Percentiles rank a stretch among this genome's conserved stretches.
Evolutionary conservation across 2,329 filamentous ascomycete species (phyloP).

Genomic region (Lizonia empirigonia): DNA sequence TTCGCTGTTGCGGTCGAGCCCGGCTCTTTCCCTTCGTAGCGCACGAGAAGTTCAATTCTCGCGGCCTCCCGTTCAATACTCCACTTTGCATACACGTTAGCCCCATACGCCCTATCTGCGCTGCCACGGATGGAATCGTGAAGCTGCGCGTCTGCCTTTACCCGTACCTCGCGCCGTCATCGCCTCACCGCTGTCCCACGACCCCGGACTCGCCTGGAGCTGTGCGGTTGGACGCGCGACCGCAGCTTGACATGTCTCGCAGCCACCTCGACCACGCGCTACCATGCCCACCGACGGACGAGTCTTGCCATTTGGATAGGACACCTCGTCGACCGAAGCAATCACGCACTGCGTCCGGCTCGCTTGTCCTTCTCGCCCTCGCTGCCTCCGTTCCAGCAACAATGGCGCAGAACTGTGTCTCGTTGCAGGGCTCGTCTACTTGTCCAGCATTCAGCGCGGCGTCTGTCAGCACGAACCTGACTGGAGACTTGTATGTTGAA

Average conservation of each 20-base stretch:
- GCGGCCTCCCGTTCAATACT: conserved; percentile 25
- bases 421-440: conserved; percentile 69
- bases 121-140: conserved; percentile 41
- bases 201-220: conserved; percentile 16
- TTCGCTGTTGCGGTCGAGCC: conserved; percentile 39
- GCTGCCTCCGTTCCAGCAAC: conserved; percentile 38
- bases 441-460: conserved; percentile 76
- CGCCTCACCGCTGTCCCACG: conserved; percentile 20
- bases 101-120: conserved; percentile 9
- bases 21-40: conserved; percentile 33
- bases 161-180: conserved; percentile 26
- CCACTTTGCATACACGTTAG: conserved; percentile 20
- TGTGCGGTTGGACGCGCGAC: conserved; percentile 17
- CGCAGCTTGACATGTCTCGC: conserved; percentile 13
- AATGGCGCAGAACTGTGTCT: conserved; percentile 61
- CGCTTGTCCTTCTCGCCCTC: conserved; percentile 33
- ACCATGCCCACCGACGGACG: conserved; percentile 1
- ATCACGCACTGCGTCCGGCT: conserved; percentile 21
- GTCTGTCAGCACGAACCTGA: conserved; percentile 71
- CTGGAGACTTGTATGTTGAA: conserved; percentile 65
- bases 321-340: conserved; percentile 31
- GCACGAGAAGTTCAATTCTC: conserved; percentile 23
- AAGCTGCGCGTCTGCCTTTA: conserved; percentile 38
- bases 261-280: conserved; percentile 5
- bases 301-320: conserved; percentile 2